phyloP scores from a whole-genome alignment of 805 yeast genomes.

The Hanseniaspora hatyaiensis region DNA sequence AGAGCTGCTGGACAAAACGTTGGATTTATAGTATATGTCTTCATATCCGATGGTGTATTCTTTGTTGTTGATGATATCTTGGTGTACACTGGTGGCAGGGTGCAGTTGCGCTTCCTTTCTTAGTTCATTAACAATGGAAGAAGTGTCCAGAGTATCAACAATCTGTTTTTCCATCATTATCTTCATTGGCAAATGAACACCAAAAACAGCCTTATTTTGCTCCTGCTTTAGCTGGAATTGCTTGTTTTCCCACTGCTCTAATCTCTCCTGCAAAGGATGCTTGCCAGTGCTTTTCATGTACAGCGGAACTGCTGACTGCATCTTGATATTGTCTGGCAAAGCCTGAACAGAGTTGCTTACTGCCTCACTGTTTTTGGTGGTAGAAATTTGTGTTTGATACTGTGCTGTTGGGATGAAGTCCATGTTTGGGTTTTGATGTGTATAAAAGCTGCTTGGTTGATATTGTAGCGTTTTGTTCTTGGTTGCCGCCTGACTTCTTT shows the following conservation, averaged over 20 bases:
- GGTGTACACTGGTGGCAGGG: constrained; percentile 49
- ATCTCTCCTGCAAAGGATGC: constrained; percentile 76
- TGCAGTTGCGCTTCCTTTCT: constrained; percentile 31
- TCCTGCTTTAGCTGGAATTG: constrained; percentile 63
- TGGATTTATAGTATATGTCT: constrained; percentile 56
- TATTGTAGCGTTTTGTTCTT: too few relatives aligned
- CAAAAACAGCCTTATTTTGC: constrained; percentile 69
- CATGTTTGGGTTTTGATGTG: constrained; percentile 18
- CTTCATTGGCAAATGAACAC: constrained; percentile 87
- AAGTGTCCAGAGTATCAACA: constrained; percentile 47
- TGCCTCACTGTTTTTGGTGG: constrained; percentile 38
- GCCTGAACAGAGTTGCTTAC: constrained; percentile 58
- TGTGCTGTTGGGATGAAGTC: constrained; percentile 46
- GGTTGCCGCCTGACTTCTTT: too few relatives aligned
- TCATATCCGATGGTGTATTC: constrained; percentile 86
- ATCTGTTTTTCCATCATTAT: constrained; percentile 79
- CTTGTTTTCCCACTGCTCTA: constrained; percentile 68
- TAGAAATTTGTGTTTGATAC: constrained; percentile 38
- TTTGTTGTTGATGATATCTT: constrained; percentile 65
- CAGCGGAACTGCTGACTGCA: constrained; percentile 44
- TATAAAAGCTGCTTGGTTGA: too few relatives aligned
- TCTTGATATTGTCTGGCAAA: constrained; percentile 55
- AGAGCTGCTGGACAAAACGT: constrained; percentile 29
- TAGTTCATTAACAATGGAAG: constrained; percentile 12
- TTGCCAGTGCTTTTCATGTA: constrained; percentile 44